These are phyloP conservation scores for Fusarium metavorans DNA, from an alignment of 2,329 filamentous ascomycete genomes.

Conservation along the genomic window DNA sequence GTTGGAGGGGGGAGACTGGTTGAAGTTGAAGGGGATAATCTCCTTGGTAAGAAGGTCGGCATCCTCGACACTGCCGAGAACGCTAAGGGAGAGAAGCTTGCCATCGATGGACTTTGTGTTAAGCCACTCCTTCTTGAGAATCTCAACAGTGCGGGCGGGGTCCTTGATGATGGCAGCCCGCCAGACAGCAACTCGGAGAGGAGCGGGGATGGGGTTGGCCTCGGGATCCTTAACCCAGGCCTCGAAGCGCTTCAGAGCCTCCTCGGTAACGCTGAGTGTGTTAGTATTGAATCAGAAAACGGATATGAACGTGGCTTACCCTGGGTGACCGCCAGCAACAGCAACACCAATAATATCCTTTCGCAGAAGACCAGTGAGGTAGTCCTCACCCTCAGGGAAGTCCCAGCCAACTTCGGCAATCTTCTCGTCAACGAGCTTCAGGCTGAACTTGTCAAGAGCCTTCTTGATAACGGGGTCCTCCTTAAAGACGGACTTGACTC, in stretches of 20 bases:
- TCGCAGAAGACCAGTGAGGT: constrained; percentile 83
- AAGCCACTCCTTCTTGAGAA: constrained; percentile 87
- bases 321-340: constrained; percentile 80
- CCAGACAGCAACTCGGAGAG: constrained; percentile 84
- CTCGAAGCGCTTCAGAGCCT: constrained; percentile 83
- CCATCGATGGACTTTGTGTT: constrained; percentile 88
- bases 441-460: constrained; percentile 81
- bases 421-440: constrained; percentile 80
- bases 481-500: constrained; percentile 86
- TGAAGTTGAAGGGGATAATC: constrained; percentile 84
- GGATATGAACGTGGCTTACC: constrained; percentile 60
- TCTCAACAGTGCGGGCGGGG: constrained; percentile 75
- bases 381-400: constrained; percentile 81
- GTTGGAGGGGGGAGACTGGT: constrained; percentile 66
- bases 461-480: constrained; percentile 78
- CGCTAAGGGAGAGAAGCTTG: constrained; percentile 84
- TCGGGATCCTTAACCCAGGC: constrained; percentile 80
- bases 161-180: constrained; percentile 79
- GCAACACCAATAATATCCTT: constrained; percentile 83
- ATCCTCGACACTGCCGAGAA: constrained; percentile 81
- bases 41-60: constrained; percentile 72
- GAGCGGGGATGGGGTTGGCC: constrained; percentile 79
- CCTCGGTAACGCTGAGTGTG: constrained; percentile 69
- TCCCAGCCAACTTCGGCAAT: constrained; percentile 89
- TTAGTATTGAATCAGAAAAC: constrained; percentile 36